These are phyloP conservation scores for Dactylonectria estremocensis DNA, from an alignment of 2,329 filamentous ascomycete genomes.

Conservation along the genomic window DNA sequence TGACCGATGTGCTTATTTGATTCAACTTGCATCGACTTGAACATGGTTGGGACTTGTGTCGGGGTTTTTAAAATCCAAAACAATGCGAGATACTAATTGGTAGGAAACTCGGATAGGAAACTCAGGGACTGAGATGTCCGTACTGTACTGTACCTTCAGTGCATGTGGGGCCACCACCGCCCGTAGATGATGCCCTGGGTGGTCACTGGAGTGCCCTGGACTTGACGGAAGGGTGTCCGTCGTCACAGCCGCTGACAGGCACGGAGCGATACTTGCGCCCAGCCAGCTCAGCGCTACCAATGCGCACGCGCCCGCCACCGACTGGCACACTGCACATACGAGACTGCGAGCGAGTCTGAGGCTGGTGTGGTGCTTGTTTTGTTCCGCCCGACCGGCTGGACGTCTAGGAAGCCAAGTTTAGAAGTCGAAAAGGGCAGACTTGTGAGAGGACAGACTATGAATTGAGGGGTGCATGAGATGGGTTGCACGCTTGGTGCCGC, in stretches of 20 bases:
- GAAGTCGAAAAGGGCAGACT: not conserved
- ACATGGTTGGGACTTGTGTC: not conserved
- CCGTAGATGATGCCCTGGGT: not conserved
- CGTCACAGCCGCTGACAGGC: slow-evolving; percentile 28
- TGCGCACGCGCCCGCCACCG: slow-evolving; percentile 19
- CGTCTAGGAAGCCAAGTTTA: not conserved
- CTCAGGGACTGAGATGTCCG: slow-evolving; percentile 23
- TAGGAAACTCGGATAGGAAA: too few species aligned
- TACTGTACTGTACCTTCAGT: not conserved
- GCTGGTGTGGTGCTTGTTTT: slow-evolving; percentile 9
- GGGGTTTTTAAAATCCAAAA: slow-evolving; percentile 18
- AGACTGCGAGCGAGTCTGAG: slow-evolving; percentile 1
- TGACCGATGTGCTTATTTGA: slow-evolving; percentile 7
- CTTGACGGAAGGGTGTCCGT: slow-evolving; percentile 20
- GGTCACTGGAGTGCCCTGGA: slow-evolving; percentile 13
- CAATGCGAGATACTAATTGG: slow-evolving; percentile 7
- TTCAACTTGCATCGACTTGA: slow-evolving; percentile 12
- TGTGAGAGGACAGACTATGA: not conserved
- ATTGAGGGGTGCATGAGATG: slow-evolving; percentile 27
- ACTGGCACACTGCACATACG: slow-evolving; percentile 11
- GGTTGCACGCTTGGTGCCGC: slow-evolving; percentile 12
- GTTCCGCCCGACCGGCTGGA: not conserved
- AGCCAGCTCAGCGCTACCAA: slow-evolving; percentile 10
- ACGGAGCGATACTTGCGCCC: slow-evolving; percentile 21
- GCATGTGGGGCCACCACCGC: slow-evolving; percentile 21